Percentiles rank a stretch among this genome's conserved stretches.
Conservation (phyloP, 345 rosid genomes). For the Cardiospermum halicacabum region DNA sequence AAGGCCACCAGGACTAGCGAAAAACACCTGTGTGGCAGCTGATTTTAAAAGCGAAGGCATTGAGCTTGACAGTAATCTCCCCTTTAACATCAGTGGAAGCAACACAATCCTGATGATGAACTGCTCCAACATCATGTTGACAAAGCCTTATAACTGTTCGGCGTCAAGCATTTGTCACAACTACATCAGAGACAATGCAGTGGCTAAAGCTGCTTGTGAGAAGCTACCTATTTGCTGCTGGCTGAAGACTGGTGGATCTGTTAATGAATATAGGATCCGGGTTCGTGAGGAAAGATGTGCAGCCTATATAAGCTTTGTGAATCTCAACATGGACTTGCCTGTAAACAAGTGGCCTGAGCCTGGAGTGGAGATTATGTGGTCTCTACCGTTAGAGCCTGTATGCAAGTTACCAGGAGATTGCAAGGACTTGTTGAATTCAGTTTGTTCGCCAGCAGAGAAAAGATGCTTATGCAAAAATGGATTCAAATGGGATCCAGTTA, state of each 20-base stretch:
- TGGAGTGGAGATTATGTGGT: conserved; percentile 40
- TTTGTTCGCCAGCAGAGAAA: conserved; percentile 13
- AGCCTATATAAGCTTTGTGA: conserved; percentile 38
- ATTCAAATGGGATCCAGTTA: conserved; percentile 29
- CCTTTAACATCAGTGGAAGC: conserved; percentile 37
- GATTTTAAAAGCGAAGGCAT: conserved; percentile 25
- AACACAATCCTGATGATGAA: conserved; percentile 37
- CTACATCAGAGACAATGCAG: conserved; percentile 16
- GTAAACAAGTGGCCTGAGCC: conserved; percentile 38
- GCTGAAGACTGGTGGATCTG: conserved; percentile 25
- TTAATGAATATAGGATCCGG: conserved; percentile 27
- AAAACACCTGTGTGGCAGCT: conserved; percentile 26
- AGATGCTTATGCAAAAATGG: conserved; percentile 35
- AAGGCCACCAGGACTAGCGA: conserved; percentile 19
- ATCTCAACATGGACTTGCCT: conserved; percentile 24
- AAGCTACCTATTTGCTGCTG: conserved; percentile 29
- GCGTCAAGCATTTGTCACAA: conserved; percentile 31
- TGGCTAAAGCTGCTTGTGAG: conserved; percentile 18
- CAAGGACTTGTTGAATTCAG: conserved; percentile 34
- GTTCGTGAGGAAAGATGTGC: conserved; percentile 25
- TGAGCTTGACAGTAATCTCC: conserved; percentile 26
- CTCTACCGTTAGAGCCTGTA: conserved; percentile 26
- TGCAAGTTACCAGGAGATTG: conserved; percentile 43
- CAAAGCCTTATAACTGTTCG: conserved; percentile 27
- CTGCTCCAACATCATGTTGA: conserved; percentile 19